Evolutionary conservation across 2,329 filamentous ascomycete genomes (phyloP).

Genomic region (Leptographium wingfieldii): DNA sequence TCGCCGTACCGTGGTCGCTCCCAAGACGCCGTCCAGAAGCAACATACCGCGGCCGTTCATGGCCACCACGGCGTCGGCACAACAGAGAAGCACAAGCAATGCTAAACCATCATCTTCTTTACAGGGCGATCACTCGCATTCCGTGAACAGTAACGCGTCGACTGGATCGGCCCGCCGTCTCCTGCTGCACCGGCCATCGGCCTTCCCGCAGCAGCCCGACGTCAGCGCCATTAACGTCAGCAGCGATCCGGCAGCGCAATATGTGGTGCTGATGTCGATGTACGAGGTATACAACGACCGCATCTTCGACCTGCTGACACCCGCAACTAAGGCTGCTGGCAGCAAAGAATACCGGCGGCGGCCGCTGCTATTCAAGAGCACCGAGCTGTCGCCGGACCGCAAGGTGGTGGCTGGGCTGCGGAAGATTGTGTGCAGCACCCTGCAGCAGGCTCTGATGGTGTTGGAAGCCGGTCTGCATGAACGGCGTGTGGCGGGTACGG

Average conservation of each 20-base stretch:
- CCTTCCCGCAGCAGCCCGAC: constrained; percentile 61
- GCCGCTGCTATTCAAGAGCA: constrained; percentile 81
- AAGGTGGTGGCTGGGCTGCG: constrained; percentile 87
- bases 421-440: constrained; percentile 74
- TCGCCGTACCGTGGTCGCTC: neutral
- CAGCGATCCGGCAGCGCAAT: constrained; percentile 59
- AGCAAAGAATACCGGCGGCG: constrained; percentile 65
- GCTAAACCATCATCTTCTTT: constrained; percentile 27
- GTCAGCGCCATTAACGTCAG: constrained; percentile 57
- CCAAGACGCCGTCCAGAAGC: neutral
- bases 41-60: neutral
- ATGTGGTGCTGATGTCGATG: constrained; percentile 87
- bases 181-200: constrained; percentile 55
- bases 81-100: constrained; percentile 15
- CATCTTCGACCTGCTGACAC: constrained; percentile 83
- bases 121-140: constrained; percentile 32
- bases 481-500: constrained; percentile 76
- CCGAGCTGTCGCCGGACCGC: constrained; percentile 75
- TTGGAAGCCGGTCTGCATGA: constrained; percentile 83
- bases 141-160: constrained; percentile 16
- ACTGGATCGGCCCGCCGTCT: constrained; percentile 38
- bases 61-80: neutral
- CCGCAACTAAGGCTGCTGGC: constrained; percentile 42
- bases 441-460: constrained; percentile 78
- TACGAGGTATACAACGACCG: constrained; percentile 99